Evolutionary conservation across 306 rosid genomes (phyloP).

Genomic region (Rosa rugosa): DNA sequence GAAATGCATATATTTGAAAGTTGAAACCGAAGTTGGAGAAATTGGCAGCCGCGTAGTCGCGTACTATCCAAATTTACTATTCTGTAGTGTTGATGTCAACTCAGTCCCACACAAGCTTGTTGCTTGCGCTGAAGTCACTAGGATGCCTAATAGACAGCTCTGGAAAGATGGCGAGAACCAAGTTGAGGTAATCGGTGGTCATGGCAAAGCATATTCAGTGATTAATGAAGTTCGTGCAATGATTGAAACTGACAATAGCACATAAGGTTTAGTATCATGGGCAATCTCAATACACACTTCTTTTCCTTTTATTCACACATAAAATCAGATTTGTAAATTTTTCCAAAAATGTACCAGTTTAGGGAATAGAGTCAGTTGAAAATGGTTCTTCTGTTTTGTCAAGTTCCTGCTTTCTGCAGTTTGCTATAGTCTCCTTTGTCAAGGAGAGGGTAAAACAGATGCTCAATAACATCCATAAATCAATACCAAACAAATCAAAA

Average conservation of each 20-base stretch:
- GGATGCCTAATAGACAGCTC: conserved; percentile 32
- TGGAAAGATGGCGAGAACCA: conserved; percentile 77
- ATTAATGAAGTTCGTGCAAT: conserved; percentile 67
- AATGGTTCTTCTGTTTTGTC: neutral
- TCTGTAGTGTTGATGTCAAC: conserved; percentile 78
- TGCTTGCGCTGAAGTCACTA: conserved; percentile 63
- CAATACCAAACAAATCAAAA: no score
- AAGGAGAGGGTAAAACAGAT: no score
- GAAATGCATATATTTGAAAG: conserved; percentile 80
- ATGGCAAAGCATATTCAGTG: conserved; percentile 60
- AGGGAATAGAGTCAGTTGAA: no score
- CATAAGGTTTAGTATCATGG: conserved; percentile 25
- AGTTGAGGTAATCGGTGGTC: conserved; percentile 77
- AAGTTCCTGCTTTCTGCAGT: conserved; percentile 9
- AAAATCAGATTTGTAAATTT: conserved; percentile 2
- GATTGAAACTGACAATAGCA: conserved; percentile 51
- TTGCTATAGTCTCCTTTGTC: neutral
- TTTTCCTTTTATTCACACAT: neutral
- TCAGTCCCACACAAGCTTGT: conserved; percentile 75
- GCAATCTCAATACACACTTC: neutral
- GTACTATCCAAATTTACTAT: conserved; percentile 63
- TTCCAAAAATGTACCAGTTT: neutral
- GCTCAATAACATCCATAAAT: no score
- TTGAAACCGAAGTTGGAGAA: conserved; percentile 84
- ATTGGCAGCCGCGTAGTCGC: conserved; percentile 70